Evolutionary conservation across 805 yeast species (phyloP), one percentile per base, ranked within the genome.

Genomic region (Kuraishia hungarica): DNA sequence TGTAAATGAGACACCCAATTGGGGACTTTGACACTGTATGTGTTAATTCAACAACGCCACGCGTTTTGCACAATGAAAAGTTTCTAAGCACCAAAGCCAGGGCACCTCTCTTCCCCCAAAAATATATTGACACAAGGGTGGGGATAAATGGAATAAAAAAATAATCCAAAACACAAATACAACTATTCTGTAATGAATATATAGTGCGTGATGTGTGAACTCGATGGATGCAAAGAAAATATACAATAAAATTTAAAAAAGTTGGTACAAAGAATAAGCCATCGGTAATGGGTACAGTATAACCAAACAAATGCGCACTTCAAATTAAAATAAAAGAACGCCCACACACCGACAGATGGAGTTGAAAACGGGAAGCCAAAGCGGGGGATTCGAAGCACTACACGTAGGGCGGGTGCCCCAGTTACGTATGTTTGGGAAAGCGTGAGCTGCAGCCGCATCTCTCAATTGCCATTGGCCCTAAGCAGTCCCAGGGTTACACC

Each of bases 151-250:
- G 43, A 15, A 35, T 35, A 35, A 35, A 35, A 35, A 35, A 35
- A 35, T 35, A 35, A 15, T 7, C 43, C 43, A 35, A 35, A 35
- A 15, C 43, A 35, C 43, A 3, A 13, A 13, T 13, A 35, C n/a
- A 35, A 35, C 57, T 56, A 13, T 60, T 55, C 39, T 56, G 55
- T 20, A 55, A 23, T 17, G 60, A 54, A 15, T 46, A 19, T 13
- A 20, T 20, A 46, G 22, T 46, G 49, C n/a, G 21, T 20, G 15
- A 46, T 20, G 24, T 10, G 49, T 8, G 19, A 46, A 46, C 3
- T 20, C 15, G 49, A 46, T 46, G 49, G 49, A 46, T 46, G 49
- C n/a, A n/a, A 46, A 17, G 24, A 4, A 20, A 8, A n/a, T 19
- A 43, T 17, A n/a, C 19, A n/a, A 43, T 8, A 43, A 43, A n/a